Evolutionary conservation across 495 filamentous ascomycete genomes (phyloP), one percentile per base, ranked within the genome.

Genomic region (Chaetomium cochliodes): DNA sequence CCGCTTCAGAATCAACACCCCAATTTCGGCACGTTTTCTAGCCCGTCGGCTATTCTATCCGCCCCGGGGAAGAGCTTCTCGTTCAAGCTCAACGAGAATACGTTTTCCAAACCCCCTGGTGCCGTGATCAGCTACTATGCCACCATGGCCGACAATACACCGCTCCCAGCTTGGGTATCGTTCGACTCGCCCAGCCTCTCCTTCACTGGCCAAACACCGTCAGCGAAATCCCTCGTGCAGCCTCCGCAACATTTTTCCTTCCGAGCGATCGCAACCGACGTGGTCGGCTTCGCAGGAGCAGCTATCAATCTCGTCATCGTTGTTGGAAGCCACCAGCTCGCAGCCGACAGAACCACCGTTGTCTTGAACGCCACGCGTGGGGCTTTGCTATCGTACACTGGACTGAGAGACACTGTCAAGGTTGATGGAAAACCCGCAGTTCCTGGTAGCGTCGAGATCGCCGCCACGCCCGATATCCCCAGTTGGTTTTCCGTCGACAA

Each of bases 141-240:
- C 25, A 86, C 89, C 13, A 88, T 89, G 44, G 76, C 73, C 3
- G 87, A 92, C 65, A 90, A 93, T 69, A 88, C 88, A 8, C 92
- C 93, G 37, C 77, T 97, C 46, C 93, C 93, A 41, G 90, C 92
- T 5, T 97, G 92, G 93, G 83, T 96, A 47, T 78, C 74, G 13
- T 97, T 97, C 69, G 86, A 96, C 70, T 67, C 82, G 2, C 65
- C 70, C 2, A 77, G 67, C 8, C 81, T 97, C 37, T 81, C 82
- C 13, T 96, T 96, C 68, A 85, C 84, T 7, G 92, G 92, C n/a
- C 84, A 77, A 51, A 88, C 88, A 5, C 92, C 92, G 6, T 73
- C 85, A 16, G 76, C 82, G 20, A 79, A 79, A 44, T 87, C 86
- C 44, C 81, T 88, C 30, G 77, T 85, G 37, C 79, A 87, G 18